These are phyloP conservation scores for Fraxinus velutina DNA, from an alignment of 305 asterid genomes.

Conservation along the genomic window DNA sequence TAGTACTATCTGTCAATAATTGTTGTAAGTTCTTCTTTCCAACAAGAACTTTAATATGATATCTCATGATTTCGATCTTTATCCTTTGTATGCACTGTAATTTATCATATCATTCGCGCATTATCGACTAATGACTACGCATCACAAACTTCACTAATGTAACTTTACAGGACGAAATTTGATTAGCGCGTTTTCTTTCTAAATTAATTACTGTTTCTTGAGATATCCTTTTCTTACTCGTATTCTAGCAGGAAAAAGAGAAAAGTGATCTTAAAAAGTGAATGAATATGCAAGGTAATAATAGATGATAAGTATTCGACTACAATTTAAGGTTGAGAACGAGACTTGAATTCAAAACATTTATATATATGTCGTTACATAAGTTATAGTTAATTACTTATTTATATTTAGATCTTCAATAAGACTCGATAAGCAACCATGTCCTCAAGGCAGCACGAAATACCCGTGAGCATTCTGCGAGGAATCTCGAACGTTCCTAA, in stretches of 20 bases:
- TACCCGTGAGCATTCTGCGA: slow-evolving; percentile 48
- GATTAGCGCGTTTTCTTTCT: neutral
- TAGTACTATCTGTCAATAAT: neutral
- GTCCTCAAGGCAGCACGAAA: slow-evolving; percentile 48
- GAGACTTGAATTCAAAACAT: neutral
- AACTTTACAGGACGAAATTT: neutral
- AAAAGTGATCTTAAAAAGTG: neutral
- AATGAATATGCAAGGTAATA: neutral
- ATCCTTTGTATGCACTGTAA: neutral
- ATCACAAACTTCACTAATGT: neutral
- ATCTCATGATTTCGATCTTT: neutral
- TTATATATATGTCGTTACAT: neutral
- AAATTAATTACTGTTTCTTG: neutral
- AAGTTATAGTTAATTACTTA: neutral
- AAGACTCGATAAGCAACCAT: neutral
- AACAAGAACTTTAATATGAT: neutral
- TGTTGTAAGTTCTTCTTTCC: neutral
- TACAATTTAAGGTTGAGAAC: neutral
- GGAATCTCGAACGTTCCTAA: slow-evolving; percentile 30
- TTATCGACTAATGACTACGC: neutral
- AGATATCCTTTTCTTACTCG: neutral
- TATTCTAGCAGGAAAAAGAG: neutral
- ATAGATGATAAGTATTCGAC: neutral
- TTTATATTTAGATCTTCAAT: neutral
- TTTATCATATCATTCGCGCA: neutral